phyloP scores from a whole-genome alignment of 805 yeast species.

The Cephaloascus fragrans region DNA sequence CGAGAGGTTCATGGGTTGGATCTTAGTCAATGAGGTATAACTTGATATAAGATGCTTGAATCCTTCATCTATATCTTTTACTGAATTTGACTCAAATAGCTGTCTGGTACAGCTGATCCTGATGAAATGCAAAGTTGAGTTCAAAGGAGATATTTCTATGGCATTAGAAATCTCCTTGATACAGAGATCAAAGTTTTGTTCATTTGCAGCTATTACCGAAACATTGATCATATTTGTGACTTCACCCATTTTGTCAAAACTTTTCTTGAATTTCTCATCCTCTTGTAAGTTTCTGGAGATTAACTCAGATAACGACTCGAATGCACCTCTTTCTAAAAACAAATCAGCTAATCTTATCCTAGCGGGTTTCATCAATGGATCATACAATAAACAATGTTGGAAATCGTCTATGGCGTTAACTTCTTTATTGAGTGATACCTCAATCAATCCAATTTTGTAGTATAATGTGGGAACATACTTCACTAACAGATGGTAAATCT shows the following conservation, averaged over 20 bases:
- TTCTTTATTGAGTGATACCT: slow-evolving; percentile 46
- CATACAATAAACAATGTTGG: slow-evolving; percentile 31
- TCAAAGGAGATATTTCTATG: slow-evolving; percentile 32
- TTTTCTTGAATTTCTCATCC: background rate
- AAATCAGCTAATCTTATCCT: slow-evolving; percentile 36
- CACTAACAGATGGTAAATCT: slow-evolving; percentile 2
- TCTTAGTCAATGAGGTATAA: background rate
- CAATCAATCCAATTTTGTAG: slow-evolving; percentile 54
- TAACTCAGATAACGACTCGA: slow-evolving; percentile 17
- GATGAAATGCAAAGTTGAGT: slow-evolving; percentile 22
- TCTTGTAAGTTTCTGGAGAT: slow-evolving; percentile 2
- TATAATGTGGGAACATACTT: slow-evolving; percentile 31
- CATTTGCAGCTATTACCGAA: slow-evolving; percentile 7
- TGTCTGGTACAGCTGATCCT: slow-evolving; percentile 15
- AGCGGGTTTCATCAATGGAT: slow-evolving; percentile 36
- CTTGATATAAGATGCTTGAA: background rate
- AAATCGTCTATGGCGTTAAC: slow-evolving; percentile 43
- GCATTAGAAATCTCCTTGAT: slow-evolving; percentile 19
- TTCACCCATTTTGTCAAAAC: background rate
- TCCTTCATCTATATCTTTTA: background rate
- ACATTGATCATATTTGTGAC: slow-evolving; percentile 3
- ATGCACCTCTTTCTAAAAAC: slow-evolving; percentile 42
- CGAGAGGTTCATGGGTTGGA: background rate
- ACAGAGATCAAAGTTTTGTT: slow-evolving; percentile 13
- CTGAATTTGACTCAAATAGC: slow-evolving; percentile 16